These are phyloP conservation scores for Wickerhamiella sergipiensis DNA, from an alignment of 805 yeast genomes.

Conservation along the genomic window DNA sequence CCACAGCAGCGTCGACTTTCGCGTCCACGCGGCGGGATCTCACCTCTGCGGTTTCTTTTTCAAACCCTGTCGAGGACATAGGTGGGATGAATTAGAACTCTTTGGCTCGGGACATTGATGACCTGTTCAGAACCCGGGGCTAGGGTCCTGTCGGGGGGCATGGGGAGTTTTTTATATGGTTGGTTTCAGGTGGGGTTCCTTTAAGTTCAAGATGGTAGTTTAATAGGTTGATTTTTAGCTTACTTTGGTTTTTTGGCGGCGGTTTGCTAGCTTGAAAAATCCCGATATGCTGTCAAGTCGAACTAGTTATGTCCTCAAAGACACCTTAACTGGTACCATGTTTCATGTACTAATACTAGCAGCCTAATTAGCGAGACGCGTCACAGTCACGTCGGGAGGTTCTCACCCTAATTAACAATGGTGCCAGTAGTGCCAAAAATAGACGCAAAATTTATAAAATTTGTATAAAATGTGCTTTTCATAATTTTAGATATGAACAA, in stretches of 20 bases:
- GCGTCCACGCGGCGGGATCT: not conserved
- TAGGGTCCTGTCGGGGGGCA: not conserved
- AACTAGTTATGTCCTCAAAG: too few species aligned
- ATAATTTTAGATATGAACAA: too few species aligned
- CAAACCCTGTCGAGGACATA: conserved; percentile 1
- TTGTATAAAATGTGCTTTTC: too few species aligned
- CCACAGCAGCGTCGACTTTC: not conserved
- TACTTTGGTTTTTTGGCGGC: not conserved
- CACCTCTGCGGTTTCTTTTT: not conserved
- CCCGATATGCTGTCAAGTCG: too few species aligned
- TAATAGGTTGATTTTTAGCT: too few species aligned
- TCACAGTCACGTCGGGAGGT: not conserved
- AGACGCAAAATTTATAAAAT: too few species aligned
- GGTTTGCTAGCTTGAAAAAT: too few species aligned
- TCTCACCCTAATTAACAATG: too few species aligned
- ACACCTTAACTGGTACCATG: not conserved
- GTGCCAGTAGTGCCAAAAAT: too few species aligned
- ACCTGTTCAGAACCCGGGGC: not conserved
- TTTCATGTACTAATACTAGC: not conserved
- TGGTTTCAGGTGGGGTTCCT: too few species aligned
- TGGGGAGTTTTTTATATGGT: not conserved
- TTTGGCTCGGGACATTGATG: not conserved
- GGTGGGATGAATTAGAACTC: not conserved
- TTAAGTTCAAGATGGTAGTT: too few species aligned
- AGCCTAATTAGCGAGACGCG: not conserved